Base-by-base conservation (phyloP, 106 monocot genomes). In the Phalaenopsis aphrodite region DNA sequence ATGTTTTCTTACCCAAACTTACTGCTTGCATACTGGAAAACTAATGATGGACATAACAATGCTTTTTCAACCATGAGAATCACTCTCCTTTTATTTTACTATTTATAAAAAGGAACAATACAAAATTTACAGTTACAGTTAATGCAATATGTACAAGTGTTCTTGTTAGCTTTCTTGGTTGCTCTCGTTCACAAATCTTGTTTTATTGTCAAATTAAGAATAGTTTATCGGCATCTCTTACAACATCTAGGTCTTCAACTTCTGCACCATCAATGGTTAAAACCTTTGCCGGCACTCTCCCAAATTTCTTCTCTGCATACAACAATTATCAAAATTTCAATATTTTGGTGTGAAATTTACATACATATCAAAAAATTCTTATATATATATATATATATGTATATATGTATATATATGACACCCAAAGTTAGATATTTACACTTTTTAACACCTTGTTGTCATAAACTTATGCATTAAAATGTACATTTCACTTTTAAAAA, bases 171-270 rank as follows among this genome's bases (percentile, higher is more conserved):
- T 65, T 21, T 39, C 5, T 69, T 37, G 30, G 69, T n/a, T 69
- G 69, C 69, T 69, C 12, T 69, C 42, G 4, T 42, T 43, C 37
- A 74, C 11, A 43, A 17, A 1, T n/a, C 19, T 17, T 43, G 4
- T 61, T 57, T 81, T 42, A 9, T 19, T 71, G 75, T 85, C 55
- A 85, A 82, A 48, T 81, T 73, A 92, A 23, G 42, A 75, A 92
- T 71, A 92, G 42, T 69, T 87, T 74, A 75, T 92, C 92, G 74
- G 87, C 79, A 49, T 92, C 89, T 84, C 92, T 81, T 19, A 92
- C 19, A 72, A 43, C 65, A 47, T 72, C 49, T 43, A 89, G 39
- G 5, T 89, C 92, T 82, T 92, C 89, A 15, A 92, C 82, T 49
- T 84, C 79, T 45, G 85, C 89, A 76, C 92, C 89, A 78, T 87